Base-by-base conservation (phyloP, 148 eudicot genomes). In the Vaccinium macrocarpon region DNA sequence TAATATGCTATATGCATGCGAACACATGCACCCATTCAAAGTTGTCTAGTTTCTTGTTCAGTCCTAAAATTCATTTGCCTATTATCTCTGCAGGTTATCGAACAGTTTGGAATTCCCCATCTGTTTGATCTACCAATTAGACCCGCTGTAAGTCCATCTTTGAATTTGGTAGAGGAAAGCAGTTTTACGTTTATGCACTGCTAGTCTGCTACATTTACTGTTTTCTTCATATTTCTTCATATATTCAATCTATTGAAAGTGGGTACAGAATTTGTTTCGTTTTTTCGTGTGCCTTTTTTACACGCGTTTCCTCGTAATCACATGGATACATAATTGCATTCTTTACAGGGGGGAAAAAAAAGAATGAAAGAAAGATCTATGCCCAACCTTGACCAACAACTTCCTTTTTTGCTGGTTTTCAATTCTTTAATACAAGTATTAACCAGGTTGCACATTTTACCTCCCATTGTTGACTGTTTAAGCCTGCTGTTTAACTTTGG, bases 101-200 rank as follows among this genome's bases (percentile, higher is more conserved):
- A 94, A 90, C 98, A 97, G 88, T 97, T 97, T 82, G 99, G 99
- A 82, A 97, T 97, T 76, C 99, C 99, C 6, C 88, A 93, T 92
- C 89, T 97, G 51, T 97, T 97, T 86, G 99, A 97, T 82, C 98
- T 97, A 78, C 99, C 99, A 42, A 97, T 97, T 35, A 89, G 92
- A 88, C 98, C 99, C 87, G 90, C 91, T 84, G 99, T 97, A 90
- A 86, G 98, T 89, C 66, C 46, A 50, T 46, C 74, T 38, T 46
- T 25, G 27, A 48, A 77, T 78, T 59, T 71, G 81, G 3, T 81
- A 71, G 16, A 57, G 53, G 75, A 35, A 72, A 32, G 18, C 2
- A 12, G 74, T 29, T 5, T 15, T 23, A 25, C 27, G 27, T 66
- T 66, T 66, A 62, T 70, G 6, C 46, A 6, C 76, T 72, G 76